Percentiles rank a stretch among this genome's conserved stretches.
These are phyloP conservation scores for Claviceps sp. DNA, from an alignment of 2,329 filamentous ascomycete genomes.

Conservation along the genomic window DNA sequence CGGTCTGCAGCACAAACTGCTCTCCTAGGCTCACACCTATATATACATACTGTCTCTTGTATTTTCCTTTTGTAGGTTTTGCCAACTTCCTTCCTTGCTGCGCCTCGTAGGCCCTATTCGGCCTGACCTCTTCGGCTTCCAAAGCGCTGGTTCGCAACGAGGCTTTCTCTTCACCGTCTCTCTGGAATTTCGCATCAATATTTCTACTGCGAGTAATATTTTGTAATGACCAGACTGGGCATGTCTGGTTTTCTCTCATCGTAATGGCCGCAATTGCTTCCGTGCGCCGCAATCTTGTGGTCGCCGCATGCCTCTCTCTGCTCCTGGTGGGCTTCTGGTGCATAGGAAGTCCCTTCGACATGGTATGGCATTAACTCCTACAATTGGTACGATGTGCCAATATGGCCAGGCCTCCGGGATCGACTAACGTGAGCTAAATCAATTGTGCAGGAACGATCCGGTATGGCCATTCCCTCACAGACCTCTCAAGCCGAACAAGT, in stretches of 20 bases:
- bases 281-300: slow-evolving; percentile 1
- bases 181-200: neutral
- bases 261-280: neutral
- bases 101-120: neutral
- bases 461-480: neutral
- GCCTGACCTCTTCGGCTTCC: neutral
- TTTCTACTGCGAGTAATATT: neutral
- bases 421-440: neutral
- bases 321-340: neutral
- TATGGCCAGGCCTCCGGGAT: neutral
- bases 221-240: neutral
- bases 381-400: neutral
- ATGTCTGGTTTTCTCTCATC: neutral
- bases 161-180: neutral
- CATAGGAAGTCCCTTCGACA: neutral
- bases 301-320: slow-evolving; percentile 2
- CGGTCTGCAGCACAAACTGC: neutral
- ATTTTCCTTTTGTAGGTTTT: neutral
- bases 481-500: neutral
- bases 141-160: neutral
- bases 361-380: neutral
- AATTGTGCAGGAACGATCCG: neutral
- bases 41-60: neutral
- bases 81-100: neutral
- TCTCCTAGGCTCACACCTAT: neutral